Evolutionary conservation across 192 early-diverging fungal genomes (phyloP), one percentile per base, ranked within the genome.

Genomic region (Rhizophlyctis rosea): DNA sequence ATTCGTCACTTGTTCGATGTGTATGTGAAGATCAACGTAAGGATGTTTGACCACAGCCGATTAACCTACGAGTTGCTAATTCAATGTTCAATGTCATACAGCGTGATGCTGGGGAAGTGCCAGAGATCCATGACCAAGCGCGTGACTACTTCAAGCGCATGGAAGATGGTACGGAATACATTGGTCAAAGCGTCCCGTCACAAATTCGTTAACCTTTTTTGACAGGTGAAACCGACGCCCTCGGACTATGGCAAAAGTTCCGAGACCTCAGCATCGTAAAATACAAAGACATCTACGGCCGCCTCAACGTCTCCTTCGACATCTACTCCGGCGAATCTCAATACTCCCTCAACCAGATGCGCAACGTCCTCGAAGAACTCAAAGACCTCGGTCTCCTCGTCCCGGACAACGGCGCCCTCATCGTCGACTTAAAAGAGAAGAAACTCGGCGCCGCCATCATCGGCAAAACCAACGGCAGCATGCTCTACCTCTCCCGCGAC

Each of bases 281-380:
- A 74, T 98, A 96, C 85, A 85, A 89, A 71, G 85, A 91, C 7
- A 93, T 86, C 4, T 98, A 98, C 64, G 83, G 80, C 21, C 91
- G 94, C 61, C 82, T 98, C 60, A 91, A 91, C 68, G 86, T 96
- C 64, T 56, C 84, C n/a, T 96, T 96, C 67, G 94, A 96, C 74
- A 78, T 95, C 44, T 96, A 92, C 72, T 96, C 92, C 48, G 94
- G 95, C 51, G 95, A 98, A 77, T 94, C 93, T 7, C 89, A 95
- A 76, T 91, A 94, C 56, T 62, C 65, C 9, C 81, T 81, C 52
- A 72, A 86, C 11, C 84, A 84, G 55, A 89, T 62, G 70, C 47
- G 76, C 71, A 35, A 88, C 85, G 56, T 85, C 83, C 72, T 84
- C 25, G 60, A 85, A 44, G 81, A 90, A 71, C 83, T 99, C 54